Conservation (phyloP, 2,329 filamentous ascomycete species). For the Aspergillus udagawae region DNA sequence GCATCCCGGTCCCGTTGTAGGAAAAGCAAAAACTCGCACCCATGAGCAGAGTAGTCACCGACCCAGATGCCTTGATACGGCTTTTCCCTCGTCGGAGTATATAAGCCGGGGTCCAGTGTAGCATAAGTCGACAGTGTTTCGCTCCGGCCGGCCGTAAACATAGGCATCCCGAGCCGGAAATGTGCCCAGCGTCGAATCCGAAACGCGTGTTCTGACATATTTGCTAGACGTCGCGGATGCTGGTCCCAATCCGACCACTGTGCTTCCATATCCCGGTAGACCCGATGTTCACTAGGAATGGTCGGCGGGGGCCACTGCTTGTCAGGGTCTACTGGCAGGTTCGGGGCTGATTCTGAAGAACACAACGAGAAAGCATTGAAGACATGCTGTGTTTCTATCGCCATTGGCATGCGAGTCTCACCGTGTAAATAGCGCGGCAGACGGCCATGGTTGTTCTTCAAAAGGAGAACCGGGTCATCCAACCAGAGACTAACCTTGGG, state of each 20-base stretch:
- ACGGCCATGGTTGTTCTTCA: conserved; percentile 37
- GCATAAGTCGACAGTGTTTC: conserved; percentile 61
- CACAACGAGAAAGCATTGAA: conserved; percentile 68
- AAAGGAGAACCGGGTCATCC: conserved; percentile 66
- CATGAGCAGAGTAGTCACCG: conserved; percentile 83
- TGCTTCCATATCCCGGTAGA: conserved; percentile 47
- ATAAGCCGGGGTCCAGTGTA: conserved; percentile 69
- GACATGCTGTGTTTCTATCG: conserved; percentile 48
- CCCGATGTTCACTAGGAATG: conserved; percentile 61
- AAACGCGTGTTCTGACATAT: conserved; percentile 69
- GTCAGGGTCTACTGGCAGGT: conserved; percentile 37
- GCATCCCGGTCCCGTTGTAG: conserved; percentile 60
- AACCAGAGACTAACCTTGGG: conserved; percentile 68
- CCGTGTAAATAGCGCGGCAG: conserved; percentile 21
- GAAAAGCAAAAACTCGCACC: conserved; percentile 81
- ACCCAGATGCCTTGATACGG: conserved; percentile 91
- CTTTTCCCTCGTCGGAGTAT: conserved; percentile 73
- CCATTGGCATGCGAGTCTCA: conserved; percentile 55
- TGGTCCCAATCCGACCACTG: conserved; percentile 44
- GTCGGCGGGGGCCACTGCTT: conserved; percentile 72
- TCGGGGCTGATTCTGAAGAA: conserved; percentile 42
- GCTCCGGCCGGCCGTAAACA: conserved; percentile 20
- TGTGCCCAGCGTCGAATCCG: conserved; percentile 74
- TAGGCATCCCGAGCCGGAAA: conserved; percentile 49
- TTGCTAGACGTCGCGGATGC: conserved; percentile 49